Conservation (phyloP, 2,329 filamentous ascomycete genomes). For the Sarocladium strictum region DNA sequence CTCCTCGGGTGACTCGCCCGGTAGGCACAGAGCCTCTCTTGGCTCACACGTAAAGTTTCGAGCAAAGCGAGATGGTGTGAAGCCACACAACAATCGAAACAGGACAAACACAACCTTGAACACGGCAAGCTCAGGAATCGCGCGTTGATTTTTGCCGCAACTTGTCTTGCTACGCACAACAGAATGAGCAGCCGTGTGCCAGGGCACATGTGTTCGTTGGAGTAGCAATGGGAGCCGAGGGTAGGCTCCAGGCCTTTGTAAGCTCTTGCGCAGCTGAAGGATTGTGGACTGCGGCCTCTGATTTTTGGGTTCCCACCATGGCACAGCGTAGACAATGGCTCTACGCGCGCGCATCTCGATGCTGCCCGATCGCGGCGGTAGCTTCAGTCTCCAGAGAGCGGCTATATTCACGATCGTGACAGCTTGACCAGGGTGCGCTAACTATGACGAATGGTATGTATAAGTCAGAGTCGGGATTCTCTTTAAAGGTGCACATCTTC, state of each 20-base stretch:
- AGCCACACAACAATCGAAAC: constrained; percentile 3
- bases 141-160: too few species aligned
- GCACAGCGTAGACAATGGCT: background rate
- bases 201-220: too few species aligned
- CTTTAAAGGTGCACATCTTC: background rate
- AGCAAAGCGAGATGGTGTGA: background rate
- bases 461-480: background rate
- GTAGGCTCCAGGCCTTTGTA: background rate
- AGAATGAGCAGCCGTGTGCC: too few species aligned
- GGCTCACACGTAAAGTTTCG: background rate
- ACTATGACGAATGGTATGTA: background rate
- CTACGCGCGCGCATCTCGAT: background rate
- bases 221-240: background rate
- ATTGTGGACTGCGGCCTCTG: background rate
- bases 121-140: background rate
- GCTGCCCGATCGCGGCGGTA: constrained; percentile 3
- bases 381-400: background rate
- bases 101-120: background rate
- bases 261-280: background rate
- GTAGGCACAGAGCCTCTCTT: background rate
- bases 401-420: background rate
- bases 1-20: background rate
- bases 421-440: background rate
- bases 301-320: background rate
- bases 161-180: too few species aligned